Base-by-base conservation (phyloP, 495 filamentous ascomycete species). In the Aspergillus taichungensis region DNA sequence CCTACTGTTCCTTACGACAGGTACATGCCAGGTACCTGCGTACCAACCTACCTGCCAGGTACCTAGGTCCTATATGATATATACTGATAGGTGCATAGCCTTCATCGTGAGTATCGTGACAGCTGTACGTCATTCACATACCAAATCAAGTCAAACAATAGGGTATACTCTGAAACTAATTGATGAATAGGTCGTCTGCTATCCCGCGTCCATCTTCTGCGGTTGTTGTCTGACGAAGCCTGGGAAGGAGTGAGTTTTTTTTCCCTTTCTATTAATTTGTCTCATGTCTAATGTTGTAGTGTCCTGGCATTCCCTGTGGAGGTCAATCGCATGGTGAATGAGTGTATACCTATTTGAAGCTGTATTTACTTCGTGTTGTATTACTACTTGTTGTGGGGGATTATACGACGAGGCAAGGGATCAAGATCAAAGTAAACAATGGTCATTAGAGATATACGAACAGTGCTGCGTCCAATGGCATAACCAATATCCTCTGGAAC, bases 191-290 rank as follows among this genome's bases (percentile, higher is more conserved):
- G 59, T 80, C 3, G 43, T 82, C 35, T 80, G 75, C 43, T 82
- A 73, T 64, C 77, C 78, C 9, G 74, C 72, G 2, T 69, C 76
- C 4, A 58, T 82, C 13, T 72, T 82, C 35, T 80, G 78, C 59
- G 75, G 77, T 6, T 82, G 78, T 57, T 74, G 75, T 43, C 60
- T 66, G 40, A 79, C 77, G 10, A 62, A 80, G 50, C 66, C 63
- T 1, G 77, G 78, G 12, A 76, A 76, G 57, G 71, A 73, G 78
- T 80, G 60, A 54, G 67, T 59, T 43, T 13, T 41, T 14, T 18
- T 13, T 36, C 10, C 14, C 13, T 8, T 32, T 3, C 45, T 14
- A 30, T 27, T 33, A 37, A 28, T 34, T 27, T 33, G 7, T 8
- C 30, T 27, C 10, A 34, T 60, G 49, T 56, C 38, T 34, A 13